These are phyloP conservation scores for Cicer pinnatifidum DNA, from an alignment of 306 rosid genomes.

Conservation along the genomic window DNA sequence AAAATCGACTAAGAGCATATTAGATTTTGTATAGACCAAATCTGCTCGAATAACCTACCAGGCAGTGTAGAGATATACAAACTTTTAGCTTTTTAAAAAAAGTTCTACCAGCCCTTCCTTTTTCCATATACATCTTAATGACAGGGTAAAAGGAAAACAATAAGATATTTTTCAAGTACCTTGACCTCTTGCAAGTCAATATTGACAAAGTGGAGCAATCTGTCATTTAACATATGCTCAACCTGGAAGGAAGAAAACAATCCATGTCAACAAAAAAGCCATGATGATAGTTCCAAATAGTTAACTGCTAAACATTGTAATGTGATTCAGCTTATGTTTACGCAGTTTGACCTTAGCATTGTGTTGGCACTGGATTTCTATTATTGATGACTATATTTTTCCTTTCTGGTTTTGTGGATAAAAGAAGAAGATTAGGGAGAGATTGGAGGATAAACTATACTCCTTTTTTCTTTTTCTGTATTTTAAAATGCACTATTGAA, in stretches of 20 bases:
- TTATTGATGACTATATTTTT: background rate
- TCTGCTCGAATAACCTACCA: slow-evolving; percentile 31
- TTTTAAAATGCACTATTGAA: slow-evolving; percentile 34
- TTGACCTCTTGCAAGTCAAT: slow-evolving; percentile 96
- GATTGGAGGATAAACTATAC: background rate
- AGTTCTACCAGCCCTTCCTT: slow-evolving; percentile 6
- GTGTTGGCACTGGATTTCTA: slow-evolving; percentile 30
- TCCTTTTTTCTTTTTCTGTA: background rate
- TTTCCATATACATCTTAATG: slow-evolving; percentile 20
- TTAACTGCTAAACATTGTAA: slow-evolving; percentile 23
- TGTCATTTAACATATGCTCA: slow-evolving; percentile 97
- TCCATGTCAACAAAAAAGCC: slow-evolving; percentile 45
- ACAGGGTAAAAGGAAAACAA: slow-evolving; percentile 18
- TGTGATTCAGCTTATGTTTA: slow-evolving; percentile 6
- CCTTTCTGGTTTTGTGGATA: background rate
- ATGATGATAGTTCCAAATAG: slow-evolving; percentile 35
- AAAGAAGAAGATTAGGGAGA: background rate
- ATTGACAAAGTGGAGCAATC: slow-evolving; percentile 92
- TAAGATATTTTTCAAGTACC: slow-evolving; percentile 53
- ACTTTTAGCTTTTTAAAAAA: background rate
- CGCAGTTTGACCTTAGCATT: background rate
- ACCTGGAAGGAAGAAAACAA: slow-evolving; percentile 61
- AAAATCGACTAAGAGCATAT: slow-evolving; percentile 9
- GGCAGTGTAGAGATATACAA: slow-evolving; percentile 17
- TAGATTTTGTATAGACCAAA: slow-evolving; percentile 30